These are phyloP conservation scores for Xylaria sp. DNA, from an alignment of 2,329 filamentous ascomycete species.

Conservation along the genomic window DNA sequence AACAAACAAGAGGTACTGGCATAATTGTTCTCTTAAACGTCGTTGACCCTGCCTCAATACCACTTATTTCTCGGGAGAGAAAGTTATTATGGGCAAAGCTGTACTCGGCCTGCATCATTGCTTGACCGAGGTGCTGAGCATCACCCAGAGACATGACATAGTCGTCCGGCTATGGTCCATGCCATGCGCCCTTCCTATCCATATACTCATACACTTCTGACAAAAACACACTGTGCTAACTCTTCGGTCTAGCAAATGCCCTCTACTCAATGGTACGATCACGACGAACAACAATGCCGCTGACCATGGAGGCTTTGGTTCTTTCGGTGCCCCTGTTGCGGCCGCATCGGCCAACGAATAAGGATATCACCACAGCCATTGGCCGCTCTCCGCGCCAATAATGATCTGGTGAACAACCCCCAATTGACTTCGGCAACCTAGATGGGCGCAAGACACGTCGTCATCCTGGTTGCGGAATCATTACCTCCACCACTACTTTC, in stretches of 20 bases:
- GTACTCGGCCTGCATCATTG: constrained; percentile 3
- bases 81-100: neutral
- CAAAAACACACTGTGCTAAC: constrained; percentile 33
- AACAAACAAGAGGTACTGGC: constrained; percentile 91
- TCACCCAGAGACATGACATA: neutral
- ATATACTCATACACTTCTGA: constrained; percentile 5
- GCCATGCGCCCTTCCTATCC: neutral
- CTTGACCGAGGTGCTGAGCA: constrained; percentile 1
- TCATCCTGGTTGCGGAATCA: neutral
- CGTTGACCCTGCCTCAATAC: neutral
- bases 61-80: neutral
- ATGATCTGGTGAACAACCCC: neutral
- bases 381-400: neutral
- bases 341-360: constrained; percentile 23
- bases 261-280: constrained; percentile 82
- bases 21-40: constrained; percentile 29
- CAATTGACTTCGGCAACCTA: neutral
- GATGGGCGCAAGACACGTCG: neutral
- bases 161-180: neutral
- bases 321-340: constrained; percentile 46
- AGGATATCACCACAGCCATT: constrained; percentile 1
- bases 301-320: constrained; percentile 62
- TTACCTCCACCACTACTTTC: neutral
- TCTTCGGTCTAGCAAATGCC: constrained; percentile 59
- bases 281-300: constrained; percentile 60